Evolutionary conservation across 345 rosid genomes (phyloP).

Genomic region (Dipteronia dyeriana): DNA sequence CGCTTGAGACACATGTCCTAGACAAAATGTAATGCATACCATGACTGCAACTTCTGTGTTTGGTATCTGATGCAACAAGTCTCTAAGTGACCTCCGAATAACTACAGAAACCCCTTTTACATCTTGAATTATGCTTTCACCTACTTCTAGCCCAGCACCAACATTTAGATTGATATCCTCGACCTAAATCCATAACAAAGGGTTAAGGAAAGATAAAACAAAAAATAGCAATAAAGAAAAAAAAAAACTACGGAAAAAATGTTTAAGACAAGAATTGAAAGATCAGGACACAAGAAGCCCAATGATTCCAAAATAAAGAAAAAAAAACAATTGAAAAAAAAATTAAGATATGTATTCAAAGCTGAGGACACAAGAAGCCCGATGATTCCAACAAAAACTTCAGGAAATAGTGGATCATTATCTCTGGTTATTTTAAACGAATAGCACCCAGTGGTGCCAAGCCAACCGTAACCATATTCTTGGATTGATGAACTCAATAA

Average conservation of each 20-base stretch:
- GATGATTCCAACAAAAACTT: neutral
- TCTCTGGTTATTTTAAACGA: neutral
- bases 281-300: neutral
- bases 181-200: slow-evolving; percentile 44
- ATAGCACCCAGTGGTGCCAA: neutral
- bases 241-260: neutral
- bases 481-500: slow-evolving; percentile 10
- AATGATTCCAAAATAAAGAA: no score
- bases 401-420: neutral
- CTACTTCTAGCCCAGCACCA: slow-evolving; percentile 70
- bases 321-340: neutral
- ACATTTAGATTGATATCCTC: slow-evolving; percentile 94
- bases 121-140: slow-evolving; percentile 91
- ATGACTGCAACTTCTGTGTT: slow-evolving; percentile 63
- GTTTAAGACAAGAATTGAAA: neutral
- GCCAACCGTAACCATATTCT: slow-evolving; percentile 2
- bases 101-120: slow-evolving; percentile 88
- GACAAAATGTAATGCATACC: slow-evolving; percentile 47
- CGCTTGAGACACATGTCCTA: slow-evolving; percentile 9
- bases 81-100: slow-evolving; percentile 81
- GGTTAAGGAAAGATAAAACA: slow-evolving; percentile 3
- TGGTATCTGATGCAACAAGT: slow-evolving; percentile 84
- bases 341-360: neutral
- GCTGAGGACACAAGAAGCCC: neutral
- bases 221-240: neutral